Evolutionary conservation across 225 moss, liverwort and hornwort genomes (phyloP), one percentile per base, ranked within the genome.

Genomic region (Takakia lepidozioides): DNA sequence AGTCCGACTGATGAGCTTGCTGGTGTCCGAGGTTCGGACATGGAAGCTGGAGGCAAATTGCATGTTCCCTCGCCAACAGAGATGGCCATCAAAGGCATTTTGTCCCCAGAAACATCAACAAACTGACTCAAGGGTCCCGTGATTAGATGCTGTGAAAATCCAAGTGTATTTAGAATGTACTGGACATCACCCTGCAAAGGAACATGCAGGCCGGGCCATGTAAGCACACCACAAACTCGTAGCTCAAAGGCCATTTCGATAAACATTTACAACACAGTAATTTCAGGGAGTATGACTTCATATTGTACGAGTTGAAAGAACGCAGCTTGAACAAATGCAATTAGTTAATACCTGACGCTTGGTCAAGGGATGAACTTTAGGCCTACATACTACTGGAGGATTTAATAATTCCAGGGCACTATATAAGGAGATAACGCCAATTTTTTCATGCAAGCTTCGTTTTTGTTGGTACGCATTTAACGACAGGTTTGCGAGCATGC

Each of bases 111-210:
- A 24, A 47, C 41, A 34, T 77, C 51, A 3, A 55, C 38, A 5
- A 53, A 35, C 52, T 52, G 60, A 25, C 64, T 64, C 11, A 61
- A 13, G 20, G 77, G 77, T 6, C 50, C 68, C 19, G 68, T 30
- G 54, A 63, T 72, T 23, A 72, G 47, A 11, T 72, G 68, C 29
- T 56, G 57, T 24, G 67, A 61, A 38, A 77, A 61, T 36, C 77
- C 58, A 27, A 77, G 72, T 21, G 49, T 51, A 26, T 48, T 68
- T 21, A 68, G 68, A 41, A 65, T 58, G 51, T 51, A 55, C 51
- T 58, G 60, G 29, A 72, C 68, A 22, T 72, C 72, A 22, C 38
- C 68, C 77, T 77, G 72, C 58, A 77, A 19, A 20, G 8, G 14
- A 14, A 25, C 11, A 20, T 5, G 11, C 32, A 5, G 32, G 32